These are phyloP conservation scores for Marchantia polymorpha DNA, from an alignment of 225 moss, liverwort and hornwort species.

Conservation along the genomic window DNA sequence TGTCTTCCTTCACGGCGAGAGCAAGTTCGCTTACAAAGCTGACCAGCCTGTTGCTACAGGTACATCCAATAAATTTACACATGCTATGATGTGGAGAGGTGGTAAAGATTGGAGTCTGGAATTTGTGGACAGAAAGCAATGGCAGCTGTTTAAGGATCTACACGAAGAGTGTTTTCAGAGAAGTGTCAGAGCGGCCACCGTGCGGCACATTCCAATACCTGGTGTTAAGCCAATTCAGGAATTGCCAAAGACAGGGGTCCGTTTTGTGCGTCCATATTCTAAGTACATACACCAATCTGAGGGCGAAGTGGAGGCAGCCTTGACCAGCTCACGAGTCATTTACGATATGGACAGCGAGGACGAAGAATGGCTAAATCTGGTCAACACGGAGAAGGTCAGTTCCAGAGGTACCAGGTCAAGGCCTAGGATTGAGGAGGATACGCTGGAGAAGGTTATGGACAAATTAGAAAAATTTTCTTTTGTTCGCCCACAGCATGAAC, in stretches of 20 bases:
- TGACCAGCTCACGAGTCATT: constrained; percentile 61
- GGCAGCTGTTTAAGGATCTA: constrained; percentile 90
- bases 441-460: constrained; percentile 83
- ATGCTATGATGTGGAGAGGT: constrained; percentile 92
- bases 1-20: constrained; percentile 66
- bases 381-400: constrained; percentile 66
- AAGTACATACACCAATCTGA: constrained; percentile 75
- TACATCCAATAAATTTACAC: constrained; percentile 76
- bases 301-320: constrained; percentile 72
- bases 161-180: constrained; percentile 90
- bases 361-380: constrained; percentile 75
- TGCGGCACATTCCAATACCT: constrained; percentile 90
- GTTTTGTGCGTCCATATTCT: constrained; percentile 62
- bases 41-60: constrained; percentile 80
- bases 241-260: constrained; percentile 46
- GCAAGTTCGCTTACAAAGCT: constrained; percentile 64
- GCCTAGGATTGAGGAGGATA: constrained; percentile 83
- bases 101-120: constrained; percentile 94
- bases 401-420: constrained; percentile 68
- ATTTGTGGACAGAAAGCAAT: constrained; percentile 91
- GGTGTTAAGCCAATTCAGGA: constrained; percentile 87
- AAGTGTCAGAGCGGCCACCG: constrained; percentile 74
- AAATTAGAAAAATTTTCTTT: constrained; percentile 80
- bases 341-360: constrained; percentile 99
- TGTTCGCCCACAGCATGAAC: constrained; percentile 47